Conservation (phyloP, 305 asterid species). For the Rubia tinctorum region DNA sequence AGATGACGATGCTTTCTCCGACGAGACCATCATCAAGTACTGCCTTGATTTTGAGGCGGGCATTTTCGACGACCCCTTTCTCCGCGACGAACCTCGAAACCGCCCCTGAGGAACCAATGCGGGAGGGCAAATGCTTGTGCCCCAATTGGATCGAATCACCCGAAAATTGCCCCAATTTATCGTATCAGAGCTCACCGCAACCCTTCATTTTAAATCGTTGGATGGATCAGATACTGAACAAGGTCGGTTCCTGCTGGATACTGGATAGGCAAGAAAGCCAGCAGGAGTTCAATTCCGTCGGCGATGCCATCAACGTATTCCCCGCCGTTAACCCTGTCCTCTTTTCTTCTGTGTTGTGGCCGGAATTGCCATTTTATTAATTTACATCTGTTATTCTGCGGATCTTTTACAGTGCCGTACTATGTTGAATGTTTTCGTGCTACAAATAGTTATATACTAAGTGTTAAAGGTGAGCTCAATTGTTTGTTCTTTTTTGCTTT, state of each 20-base stretch:
- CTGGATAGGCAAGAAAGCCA: constrained; percentile 83
- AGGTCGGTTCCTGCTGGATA: constrained; percentile 61
- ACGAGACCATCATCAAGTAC: too few species aligned
- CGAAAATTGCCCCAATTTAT: background rate
- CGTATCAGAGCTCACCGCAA: background rate
- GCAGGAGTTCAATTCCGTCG: constrained; percentile 77
- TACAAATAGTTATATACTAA: too few species aligned
- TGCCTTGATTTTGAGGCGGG: too few species aligned
- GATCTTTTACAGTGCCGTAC: too few species aligned
- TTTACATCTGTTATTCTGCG: background rate
- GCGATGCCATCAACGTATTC: constrained; percentile 69
- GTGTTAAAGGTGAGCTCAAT: too few species aligned
- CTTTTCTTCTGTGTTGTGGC: background rate
- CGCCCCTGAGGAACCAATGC: too few species aligned
- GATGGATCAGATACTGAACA: constrained; percentile 85
- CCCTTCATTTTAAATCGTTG: background rate
- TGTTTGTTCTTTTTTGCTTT: too few species aligned
- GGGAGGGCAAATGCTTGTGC: too few species aligned
- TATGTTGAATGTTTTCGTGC: too few species aligned
- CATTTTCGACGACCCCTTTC: too few species aligned
- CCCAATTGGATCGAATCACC: background rate
- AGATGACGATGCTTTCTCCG: too few species aligned
- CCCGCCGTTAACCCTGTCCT: background rate
- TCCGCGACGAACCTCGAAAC: too few species aligned
- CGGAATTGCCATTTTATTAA: background rate